These are phyloP conservation scores for Phytophthora meadii DNA, from an alignment of 352 stramenopile genomes.

Conservation along the genomic window DNA sequence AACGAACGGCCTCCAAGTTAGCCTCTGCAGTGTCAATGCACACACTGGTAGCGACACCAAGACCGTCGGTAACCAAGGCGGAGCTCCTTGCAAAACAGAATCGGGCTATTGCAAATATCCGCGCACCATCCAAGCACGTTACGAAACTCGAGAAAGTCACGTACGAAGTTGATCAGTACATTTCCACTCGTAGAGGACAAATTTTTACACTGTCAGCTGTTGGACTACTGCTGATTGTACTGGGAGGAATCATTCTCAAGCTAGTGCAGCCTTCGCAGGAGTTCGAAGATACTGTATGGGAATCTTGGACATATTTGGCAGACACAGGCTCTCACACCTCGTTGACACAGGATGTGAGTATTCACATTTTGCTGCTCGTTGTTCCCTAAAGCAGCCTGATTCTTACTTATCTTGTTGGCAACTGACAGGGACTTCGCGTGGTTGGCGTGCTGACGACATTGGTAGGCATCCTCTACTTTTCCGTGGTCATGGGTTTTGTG, in stretches of 20 bases:
- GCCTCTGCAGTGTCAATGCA: slow-evolving; percentile 24
- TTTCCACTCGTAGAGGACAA: slow-evolving; percentile 67
- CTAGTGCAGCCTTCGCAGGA: slow-evolving; percentile 31
- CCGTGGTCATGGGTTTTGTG: slow-evolving; percentile 92
- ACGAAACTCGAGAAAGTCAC: slow-evolving; percentile 44
- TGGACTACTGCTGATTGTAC: slow-evolving; percentile 51
- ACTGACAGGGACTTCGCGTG: slow-evolving; percentile 31
- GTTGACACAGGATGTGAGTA: slow-evolving; percentile 36
- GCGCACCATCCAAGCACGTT: slow-evolving; percentile 36
- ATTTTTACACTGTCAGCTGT: slow-evolving; percentile 50
- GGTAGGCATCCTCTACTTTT: slow-evolving; percentile 86
- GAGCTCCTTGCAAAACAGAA: slow-evolving; percentile 35
- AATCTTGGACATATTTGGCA: slow-evolving; percentile 71
- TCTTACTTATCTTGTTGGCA: too few species aligned
- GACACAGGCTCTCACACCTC: slow-evolving; percentile 59
- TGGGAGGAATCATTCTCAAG: slow-evolving; percentile 58
- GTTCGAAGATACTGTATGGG: slow-evolving; percentile 61
- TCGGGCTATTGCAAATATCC: slow-evolving; percentile 28
- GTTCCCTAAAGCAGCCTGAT: too few species aligned
- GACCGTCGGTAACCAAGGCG: slow-evolving; percentile 13
- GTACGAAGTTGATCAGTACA: slow-evolving; percentile 69
- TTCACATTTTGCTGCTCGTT: not conserved
- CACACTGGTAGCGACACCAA: slow-evolving; percentile 3
- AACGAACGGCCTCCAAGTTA: slow-evolving; percentile 24
- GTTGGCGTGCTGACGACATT: slow-evolving; percentile 68